A percentile compares a stretch with the other conserved stretches of the same genome.
Evolutionary conservation across 2,329 filamentous ascomycete genomes (phyloP).

Genomic region (Cladorrhinum sp.): DNA sequence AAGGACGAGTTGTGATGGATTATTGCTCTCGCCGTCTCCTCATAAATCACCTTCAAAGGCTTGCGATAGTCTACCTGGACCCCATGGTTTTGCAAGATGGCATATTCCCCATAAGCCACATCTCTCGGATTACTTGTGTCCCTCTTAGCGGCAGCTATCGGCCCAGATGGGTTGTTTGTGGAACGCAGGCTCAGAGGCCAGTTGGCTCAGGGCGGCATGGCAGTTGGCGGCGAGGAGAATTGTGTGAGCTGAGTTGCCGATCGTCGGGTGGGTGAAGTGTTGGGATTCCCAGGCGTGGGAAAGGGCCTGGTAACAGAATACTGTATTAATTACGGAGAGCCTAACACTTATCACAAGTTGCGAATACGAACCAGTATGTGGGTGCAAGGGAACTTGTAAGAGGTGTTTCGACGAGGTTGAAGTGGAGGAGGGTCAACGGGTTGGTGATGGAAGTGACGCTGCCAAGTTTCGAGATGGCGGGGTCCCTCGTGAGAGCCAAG

Average conservation of each 20-base stretch:
- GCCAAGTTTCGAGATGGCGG: too few species aligned
- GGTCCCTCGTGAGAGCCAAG: too few species aligned
- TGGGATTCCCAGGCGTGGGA: not conserved
- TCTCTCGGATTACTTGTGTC: not conserved
- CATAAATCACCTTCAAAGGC: not conserved
- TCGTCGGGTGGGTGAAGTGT: not conserved
- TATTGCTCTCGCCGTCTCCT: not conserved
- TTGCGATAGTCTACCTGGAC: not conserved
- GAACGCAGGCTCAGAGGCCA: not conserved
- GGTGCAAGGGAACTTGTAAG: not conserved
- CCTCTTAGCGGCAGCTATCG: constrained; percentile 25
- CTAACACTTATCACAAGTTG: too few species aligned
- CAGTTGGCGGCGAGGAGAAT: not conserved
- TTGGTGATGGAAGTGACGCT: too few species aligned
- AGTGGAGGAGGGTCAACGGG: not conserved
- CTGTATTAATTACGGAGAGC: too few species aligned
- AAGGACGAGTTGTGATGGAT: not conserved
- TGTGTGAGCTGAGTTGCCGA: not conserved
- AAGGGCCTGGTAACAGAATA: not conserved
- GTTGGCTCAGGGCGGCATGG: not conserved
- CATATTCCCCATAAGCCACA: not conserved
- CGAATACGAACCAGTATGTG: not conserved
- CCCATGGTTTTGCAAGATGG: not conserved
- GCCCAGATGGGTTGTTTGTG: constrained; percentile 27
- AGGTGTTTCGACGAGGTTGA: not conserved